Conservation (phyloP, 345 rosid species). For the Corchorus capsularis region DNA sequence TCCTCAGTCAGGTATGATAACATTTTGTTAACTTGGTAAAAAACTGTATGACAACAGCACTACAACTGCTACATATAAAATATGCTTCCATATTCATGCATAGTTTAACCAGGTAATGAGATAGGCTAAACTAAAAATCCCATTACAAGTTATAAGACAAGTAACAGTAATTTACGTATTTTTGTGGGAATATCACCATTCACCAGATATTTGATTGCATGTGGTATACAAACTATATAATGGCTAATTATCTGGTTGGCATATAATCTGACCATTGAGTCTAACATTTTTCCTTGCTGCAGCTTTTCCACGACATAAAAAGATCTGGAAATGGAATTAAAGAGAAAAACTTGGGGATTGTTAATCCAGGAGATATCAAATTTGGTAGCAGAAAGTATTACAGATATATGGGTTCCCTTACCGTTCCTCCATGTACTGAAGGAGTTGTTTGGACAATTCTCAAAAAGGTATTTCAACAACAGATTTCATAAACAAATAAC, state of each 20-base stretch:
- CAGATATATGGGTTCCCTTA: slow-evolving; percentile 73
- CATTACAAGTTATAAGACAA: neutral
- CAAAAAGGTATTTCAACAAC: slow-evolving; percentile 36
- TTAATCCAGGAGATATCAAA: slow-evolving; percentile 53
- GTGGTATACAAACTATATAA: neutral
- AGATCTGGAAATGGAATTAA: slow-evolving; percentile 19
- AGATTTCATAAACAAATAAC: neutral
- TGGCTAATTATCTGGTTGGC: neutral
- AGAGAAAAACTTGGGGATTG: slow-evolving; percentile 38
- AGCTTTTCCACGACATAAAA: slow-evolving; percentile 49
- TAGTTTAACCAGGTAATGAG: neutral
- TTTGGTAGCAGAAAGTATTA: slow-evolving; percentile 56
- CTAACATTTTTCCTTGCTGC: neutral
- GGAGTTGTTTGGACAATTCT: slow-evolving; percentile 72
- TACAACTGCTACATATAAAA: neutral
- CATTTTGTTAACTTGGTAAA: neutral
- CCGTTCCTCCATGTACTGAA: slow-evolving; percentile 75
- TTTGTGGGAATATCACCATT: neutral
- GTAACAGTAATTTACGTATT: neutral
- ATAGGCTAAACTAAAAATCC: neutral
- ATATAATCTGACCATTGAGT: neutral
- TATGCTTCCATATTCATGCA: neutral
- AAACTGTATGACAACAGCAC: neutral
- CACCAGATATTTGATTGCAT: neutral
- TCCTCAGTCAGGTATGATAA: slow-evolving; percentile 50